A percentile compares a stretch with the other conserved stretches of the same genome.
Evolutionary conservation across 208 protist genomes (phyloP).

Genomic region (Jaenimonas drosophilae): DNA sequence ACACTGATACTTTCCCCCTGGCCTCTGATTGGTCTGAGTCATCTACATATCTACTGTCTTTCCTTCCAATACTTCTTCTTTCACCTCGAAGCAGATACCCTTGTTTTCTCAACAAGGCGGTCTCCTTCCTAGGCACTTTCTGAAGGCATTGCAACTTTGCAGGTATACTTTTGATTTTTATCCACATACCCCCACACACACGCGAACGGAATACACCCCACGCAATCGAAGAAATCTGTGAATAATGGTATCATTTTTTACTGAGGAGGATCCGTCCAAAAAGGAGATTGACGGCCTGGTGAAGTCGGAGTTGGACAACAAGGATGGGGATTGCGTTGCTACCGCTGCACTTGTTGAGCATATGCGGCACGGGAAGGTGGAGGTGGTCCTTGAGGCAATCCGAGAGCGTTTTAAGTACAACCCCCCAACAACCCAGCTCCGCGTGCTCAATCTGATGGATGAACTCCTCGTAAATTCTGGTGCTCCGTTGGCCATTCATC

Average conservation of each 20-base stretch:
- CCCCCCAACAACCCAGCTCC: constrained; percentile 39
- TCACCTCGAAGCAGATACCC: neutral
- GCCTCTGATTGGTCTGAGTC: too few species aligned
- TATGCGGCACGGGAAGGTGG: constrained; percentile 49
- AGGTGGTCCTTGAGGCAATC: constrained; percentile 61
- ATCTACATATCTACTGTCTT: neutral
- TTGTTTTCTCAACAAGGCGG: constrained; percentile 2
- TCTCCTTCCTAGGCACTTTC: constrained; percentile 5
- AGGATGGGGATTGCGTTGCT: constrained; percentile 38
- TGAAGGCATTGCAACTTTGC: neutral
- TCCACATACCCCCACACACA: neutral
- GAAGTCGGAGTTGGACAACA: constrained; percentile 15
- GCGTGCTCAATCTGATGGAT: constrained; percentile 67
- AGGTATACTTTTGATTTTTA: neutral
- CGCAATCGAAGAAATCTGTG: too few species aligned
- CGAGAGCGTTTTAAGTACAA: constrained; percentile 70
- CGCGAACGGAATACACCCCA: neutral
- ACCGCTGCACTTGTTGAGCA: constrained; percentile 44
- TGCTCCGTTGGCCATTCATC: constrained; percentile 54
- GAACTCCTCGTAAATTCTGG: constrained; percentile 61
- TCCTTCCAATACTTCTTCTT: neutral
- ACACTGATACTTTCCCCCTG: too few species aligned
- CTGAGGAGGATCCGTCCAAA: too few species aligned
- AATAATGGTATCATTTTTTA: neutral
- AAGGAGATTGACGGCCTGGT: constrained; percentile 18